These are phyloP conservation scores for Salix udensis DNA, from an alignment of 345 rosid genomes.

Conservation along the genomic window DNA sequence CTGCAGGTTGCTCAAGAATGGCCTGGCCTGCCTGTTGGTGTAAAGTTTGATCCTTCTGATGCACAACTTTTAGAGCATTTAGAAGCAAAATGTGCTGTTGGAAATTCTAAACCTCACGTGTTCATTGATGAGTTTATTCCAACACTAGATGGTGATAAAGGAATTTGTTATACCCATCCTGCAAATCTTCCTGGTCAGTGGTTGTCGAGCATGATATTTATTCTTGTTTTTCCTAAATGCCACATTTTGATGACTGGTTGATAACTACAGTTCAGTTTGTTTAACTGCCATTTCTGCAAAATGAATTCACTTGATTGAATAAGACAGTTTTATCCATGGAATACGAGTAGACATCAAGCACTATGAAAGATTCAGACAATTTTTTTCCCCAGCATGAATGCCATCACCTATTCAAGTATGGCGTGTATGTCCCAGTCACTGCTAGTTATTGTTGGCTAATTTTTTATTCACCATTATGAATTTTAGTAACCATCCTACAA, in stretches of 20 bases:
- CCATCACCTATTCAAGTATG: neutral
- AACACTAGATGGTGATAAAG: conserved; percentile 54
- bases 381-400: too few species aligned
- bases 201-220: neutral
- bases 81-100: conserved; percentile 71
- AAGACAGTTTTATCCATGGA: neutral
- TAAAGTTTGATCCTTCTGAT: conserved; percentile 94
- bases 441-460: neutral
- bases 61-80: conserved; percentile 61
- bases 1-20: conserved; percentile 61
- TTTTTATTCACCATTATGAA: neutral
- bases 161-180: conserved; percentile 92
- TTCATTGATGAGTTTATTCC: conserved; percentile 71
- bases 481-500: neutral
- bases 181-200: conserved; percentile 79
- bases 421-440: neutral
- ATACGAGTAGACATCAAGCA: too few species aligned
- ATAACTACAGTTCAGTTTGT: neutral
- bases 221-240: neutral
- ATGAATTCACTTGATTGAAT: neutral
- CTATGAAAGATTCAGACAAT: neutral
- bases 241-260: neutral
- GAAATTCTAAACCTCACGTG: conserved; percentile 43
- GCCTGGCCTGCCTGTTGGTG: conserved; percentile 93
- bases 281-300: neutral